Evolutionary conservation across 495 filamentous ascomycete species (phyloP).

Genomic region (Aspergillus kassunensis): DNA sequence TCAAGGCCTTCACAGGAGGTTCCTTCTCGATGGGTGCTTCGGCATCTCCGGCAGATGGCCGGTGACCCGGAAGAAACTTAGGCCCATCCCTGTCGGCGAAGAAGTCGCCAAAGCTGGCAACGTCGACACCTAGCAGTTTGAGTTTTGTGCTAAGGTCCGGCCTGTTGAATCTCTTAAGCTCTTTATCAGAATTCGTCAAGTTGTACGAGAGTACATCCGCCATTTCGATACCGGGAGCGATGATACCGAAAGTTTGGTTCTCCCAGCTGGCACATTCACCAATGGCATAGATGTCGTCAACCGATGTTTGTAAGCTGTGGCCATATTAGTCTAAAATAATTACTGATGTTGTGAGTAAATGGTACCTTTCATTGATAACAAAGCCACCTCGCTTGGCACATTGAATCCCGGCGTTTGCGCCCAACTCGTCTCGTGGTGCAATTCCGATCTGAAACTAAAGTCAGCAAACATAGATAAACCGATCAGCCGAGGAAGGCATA

Average conservation of each 20-base stretch:
- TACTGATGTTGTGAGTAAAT: background rate
- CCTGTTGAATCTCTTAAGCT: constrained; percentile 67
- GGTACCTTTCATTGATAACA: constrained; percentile 60
- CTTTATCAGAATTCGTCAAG: constrained; percentile 77
- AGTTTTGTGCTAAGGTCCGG: constrained; percentile 93
- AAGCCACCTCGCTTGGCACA: constrained; percentile 76
- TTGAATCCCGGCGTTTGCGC: constrained; percentile 63
- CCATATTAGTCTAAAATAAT: background rate
- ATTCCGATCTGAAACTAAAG: constrained; percentile 62
- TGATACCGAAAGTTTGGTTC: constrained; percentile 87
- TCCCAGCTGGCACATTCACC: constrained; percentile 96
- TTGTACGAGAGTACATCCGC: constrained; percentile 95
- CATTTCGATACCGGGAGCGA: constrained; percentile 95
- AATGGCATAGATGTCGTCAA: constrained; percentile 78
- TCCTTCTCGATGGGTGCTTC: constrained; percentile 27
- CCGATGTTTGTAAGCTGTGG: constrained; percentile 63
- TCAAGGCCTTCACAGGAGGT: constrained; percentile 74
- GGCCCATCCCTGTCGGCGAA: constrained; percentile 91
- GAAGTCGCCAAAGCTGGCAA: constrained; percentile 94
- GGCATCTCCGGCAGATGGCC: constrained; percentile 25
- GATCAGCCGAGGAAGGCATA: constrained; percentile 31
- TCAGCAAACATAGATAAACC: constrained; percentile 3
- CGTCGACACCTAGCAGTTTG: constrained; percentile 89
- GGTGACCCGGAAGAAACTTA: constrained; percentile 61
- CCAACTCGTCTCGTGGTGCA: constrained; percentile 77